Evolutionary conservation across 148 eudicot species (phyloP).

Genomic region (Fagopyrum tataricum): DNA sequence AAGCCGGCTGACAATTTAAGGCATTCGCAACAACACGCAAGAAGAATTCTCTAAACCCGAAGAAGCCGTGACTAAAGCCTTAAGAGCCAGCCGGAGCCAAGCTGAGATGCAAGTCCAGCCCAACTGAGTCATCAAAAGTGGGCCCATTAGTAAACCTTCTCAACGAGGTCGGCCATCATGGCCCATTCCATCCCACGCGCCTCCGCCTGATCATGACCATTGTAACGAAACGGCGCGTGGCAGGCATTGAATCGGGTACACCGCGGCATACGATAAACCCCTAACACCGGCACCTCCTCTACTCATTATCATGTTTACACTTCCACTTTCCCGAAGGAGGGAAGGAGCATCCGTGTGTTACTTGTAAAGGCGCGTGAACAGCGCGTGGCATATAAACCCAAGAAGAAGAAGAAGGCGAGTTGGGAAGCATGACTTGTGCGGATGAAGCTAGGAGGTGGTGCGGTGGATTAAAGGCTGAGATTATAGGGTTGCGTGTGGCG

Average conservation of each 20-base stretch:
- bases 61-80: neutral
- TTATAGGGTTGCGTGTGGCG: conserved; percentile 53
- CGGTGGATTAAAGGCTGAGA: conserved; percentile 68
- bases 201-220: conserved; percentile 2
- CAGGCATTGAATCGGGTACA: neutral
- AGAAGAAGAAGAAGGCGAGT: conserved; percentile 23
- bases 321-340: neutral
- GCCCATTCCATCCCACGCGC: conserved; percentile 33
- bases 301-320: neutral
- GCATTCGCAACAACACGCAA: neutral
- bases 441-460: conserved; percentile 58
- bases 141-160: conserved; percentile 67
- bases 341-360: conserved; percentile 62
- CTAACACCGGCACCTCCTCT: conserved; percentile 27
- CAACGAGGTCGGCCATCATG: conserved; percentile 33
- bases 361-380: conserved; percentile 37
- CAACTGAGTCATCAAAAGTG: conserved; percentile 53
- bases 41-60: neutral
- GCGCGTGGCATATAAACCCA: conserved; percentile 68
- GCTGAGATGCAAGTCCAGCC: conserved; percentile 81
- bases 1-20: neutral
- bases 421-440: neutral
- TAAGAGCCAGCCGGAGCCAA: conserved; percentile 55
- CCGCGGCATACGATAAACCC: conserved; percentile 28
- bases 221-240: conserved; percentile 16